These are phyloP conservation scores for Lactifluus subvellereus DNA, from an alignment of 768 basidiomycete genomes.

Conservation along the genomic window DNA sequence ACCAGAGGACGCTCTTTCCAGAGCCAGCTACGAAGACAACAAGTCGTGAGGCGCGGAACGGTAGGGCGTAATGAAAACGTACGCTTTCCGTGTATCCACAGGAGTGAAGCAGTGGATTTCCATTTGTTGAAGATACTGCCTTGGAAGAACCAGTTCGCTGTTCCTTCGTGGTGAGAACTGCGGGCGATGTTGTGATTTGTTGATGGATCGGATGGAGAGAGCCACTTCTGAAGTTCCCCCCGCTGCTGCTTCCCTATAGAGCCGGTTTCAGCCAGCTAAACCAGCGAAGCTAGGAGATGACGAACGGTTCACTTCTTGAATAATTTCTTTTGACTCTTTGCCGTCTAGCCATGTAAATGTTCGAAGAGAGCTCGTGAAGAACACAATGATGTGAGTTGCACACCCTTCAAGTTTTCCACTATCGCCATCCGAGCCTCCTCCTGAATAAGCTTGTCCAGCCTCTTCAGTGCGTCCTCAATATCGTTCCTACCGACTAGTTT, in stretches of 20 bases:
- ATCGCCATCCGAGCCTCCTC: slow-evolving; percentile 1
- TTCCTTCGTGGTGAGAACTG: not conserved
- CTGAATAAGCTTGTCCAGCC: not conserved
- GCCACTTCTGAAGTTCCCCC: not conserved
- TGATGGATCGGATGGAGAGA: not conserved
- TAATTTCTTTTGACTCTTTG: not conserved
- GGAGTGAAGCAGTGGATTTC: not conserved
- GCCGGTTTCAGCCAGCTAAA: not conserved
- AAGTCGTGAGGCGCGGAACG: not conserved
- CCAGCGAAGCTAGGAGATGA: not conserved
- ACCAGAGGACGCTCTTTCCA: slow-evolving; percentile 1
- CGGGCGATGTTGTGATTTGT: not conserved
- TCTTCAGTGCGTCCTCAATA: not conserved
- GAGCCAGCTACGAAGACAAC: not conserved
- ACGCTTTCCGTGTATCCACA: slow-evolving; percentile 1
- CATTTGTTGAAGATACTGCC: not conserved
- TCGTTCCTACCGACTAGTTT: not conserved
- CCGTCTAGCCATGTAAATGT: not conserved
- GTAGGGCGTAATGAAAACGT: not conserved
- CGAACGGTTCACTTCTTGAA: not conserved
- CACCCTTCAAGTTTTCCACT: not conserved
- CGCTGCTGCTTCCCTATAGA: not conserved
- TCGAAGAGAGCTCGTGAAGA: not conserved
- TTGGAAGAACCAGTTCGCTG: not conserved
- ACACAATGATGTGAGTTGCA: not conserved